Base-by-base conservation (phyloP, 768 basidiomycete genomes). In the Roridomyces roridus region DNA sequence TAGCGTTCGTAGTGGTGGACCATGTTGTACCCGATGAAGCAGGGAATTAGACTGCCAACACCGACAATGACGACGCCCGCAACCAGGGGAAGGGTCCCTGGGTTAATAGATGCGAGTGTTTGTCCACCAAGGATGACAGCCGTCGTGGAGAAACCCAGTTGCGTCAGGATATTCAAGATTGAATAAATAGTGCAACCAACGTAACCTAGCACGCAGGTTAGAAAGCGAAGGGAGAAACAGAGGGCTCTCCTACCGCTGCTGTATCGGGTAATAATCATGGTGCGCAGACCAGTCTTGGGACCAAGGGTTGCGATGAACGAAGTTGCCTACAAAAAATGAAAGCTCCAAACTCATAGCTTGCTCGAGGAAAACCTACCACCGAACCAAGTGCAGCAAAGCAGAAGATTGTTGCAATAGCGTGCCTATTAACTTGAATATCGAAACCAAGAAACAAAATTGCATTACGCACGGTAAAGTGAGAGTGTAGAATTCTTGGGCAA, bases 71-170 rank as follows among this genome's bases (percentile, higher is more conserved):
- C 73, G 51, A 85, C 76, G 29, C 81, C 82, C 4, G 73, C 81
- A 14, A 77, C 71, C 12, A 84, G 74, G 0, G 81, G 74, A 4
- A 84, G 74, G 0, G 75, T 75, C 9, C 70, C 72, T 20, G 77
- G 65, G 49, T 78, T 78, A 55, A 83, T 71, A 11, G 78, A 78
- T 5, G 77, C 75, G 46, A 81, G 74, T 0, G 79, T 79, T 55
- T 85, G 80, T 2, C 82, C 84, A 15, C 83, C 83, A 2, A 83
- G 72, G 47, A 85, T 82, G n/a, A 83, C 80, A 15, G 76, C 73
- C 0, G 73, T 76, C 18, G 74, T 73, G 15, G 77, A 72, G 66
- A 82, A 84, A 4, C 82, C 81, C n/a, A 83, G 65, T 48, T 80
- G 80, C 2, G 81, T 81, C 18, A 85, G 64, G 60, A 84, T 81